Evolutionary conservation across 2,329 filamentous ascomycete genomes (phyloP).

Genomic region (Mycosphaerella sp.): DNA sequence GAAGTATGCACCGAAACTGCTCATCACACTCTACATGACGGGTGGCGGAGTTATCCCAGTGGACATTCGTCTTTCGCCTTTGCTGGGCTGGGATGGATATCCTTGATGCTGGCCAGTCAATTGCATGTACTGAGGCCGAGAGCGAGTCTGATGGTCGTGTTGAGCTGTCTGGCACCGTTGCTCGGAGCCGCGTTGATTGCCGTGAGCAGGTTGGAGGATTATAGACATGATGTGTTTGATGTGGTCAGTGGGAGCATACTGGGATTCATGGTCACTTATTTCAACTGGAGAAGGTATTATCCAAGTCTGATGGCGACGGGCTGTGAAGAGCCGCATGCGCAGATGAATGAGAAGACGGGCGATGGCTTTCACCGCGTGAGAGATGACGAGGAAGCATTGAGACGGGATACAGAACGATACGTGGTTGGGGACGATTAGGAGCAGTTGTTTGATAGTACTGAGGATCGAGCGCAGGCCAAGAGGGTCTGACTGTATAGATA

Average conservation of each 20-base stretch:
- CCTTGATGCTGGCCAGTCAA: constrained; percentile 52
- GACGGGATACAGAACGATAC: constrained; percentile 2
- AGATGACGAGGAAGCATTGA: constrained; percentile 41
- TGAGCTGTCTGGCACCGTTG: constrained; percentile 52
- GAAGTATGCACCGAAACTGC: constrained; percentile 67
- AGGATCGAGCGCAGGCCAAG: background rate
- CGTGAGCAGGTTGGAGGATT: constrained; percentile 57
- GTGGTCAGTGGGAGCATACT: constrained; percentile 52
- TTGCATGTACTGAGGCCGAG: constrained; percentile 54
- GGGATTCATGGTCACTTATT: constrained; percentile 51
- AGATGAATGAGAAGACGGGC: constrained; percentile 14
- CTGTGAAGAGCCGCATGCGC: constrained; percentile 50
- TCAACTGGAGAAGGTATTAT: constrained; percentile 57
- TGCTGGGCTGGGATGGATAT: constrained; percentile 68
- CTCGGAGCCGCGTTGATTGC: constrained; percentile 55
- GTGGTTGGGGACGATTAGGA: constrained; percentile 2
- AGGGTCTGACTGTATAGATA: background rate
- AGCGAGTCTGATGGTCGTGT: constrained; percentile 50
- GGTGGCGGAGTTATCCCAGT: constrained; percentile 76
- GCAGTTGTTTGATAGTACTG: background rate
- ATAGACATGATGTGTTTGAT: constrained; percentile 59
- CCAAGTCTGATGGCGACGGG: constrained; percentile 45
- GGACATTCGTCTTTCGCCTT: constrained; percentile 78
- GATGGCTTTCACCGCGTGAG: constrained; percentile 37
- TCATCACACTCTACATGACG: constrained; percentile 67